phyloP scores from a whole-genome alignment of 768 basidiomycete species.

The Leccinum uliginosum region DNA sequence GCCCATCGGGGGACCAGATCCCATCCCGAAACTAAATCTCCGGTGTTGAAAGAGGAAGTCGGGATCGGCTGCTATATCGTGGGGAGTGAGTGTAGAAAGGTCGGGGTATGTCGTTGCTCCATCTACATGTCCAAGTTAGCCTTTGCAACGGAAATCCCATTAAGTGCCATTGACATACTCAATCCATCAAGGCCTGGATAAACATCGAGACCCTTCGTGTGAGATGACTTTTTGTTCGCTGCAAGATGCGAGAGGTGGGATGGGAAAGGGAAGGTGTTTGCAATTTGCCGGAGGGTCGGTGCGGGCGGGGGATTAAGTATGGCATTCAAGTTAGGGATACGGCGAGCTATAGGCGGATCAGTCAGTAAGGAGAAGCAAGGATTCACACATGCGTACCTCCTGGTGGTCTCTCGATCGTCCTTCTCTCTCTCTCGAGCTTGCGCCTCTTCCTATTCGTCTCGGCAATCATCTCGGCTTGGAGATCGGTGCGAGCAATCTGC shows the following conservation, averaged over 20 bases:
- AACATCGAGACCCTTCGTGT: slow-evolving; percentile 13
- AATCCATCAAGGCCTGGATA: slow-evolving; percentile 20
- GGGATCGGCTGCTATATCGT: slow-evolving; percentile 50
- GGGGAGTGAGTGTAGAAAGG: slow-evolving; percentile 38
- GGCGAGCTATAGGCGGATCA: slow-evolving; percentile 39
- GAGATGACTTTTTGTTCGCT: slow-evolving; percentile 18
- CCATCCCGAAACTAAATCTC: slow-evolving; percentile 24
- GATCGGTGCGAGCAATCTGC: slow-evolving; percentile 69
- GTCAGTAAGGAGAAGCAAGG: not conserved
- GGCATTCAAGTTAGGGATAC: slow-evolving; percentile 45
- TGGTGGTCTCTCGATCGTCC: slow-evolving; percentile 70
- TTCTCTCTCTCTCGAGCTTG: slow-evolving; percentile 79
- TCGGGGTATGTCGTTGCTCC: slow-evolving; percentile 34
- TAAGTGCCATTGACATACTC: slow-evolving; percentile 5
- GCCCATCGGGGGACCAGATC: slow-evolving; percentile 21
- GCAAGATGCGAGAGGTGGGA: slow-evolving; percentile 22
- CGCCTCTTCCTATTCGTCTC: slow-evolving; percentile 86
- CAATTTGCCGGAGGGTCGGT: slow-evolving; percentile 63
- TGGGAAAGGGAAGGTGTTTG: slow-evolving; percentile 54
- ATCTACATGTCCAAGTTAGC: slow-evolving; percentile 35
- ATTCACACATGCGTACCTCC: slow-evolving; percentile 47
- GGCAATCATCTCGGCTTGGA: slow-evolving; percentile 85
- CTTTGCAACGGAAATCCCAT: slow-evolving; percentile 4
- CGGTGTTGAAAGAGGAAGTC: slow-evolving; percentile 49
- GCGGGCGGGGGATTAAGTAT: slow-evolving; percentile 49